Base-by-base conservation (phyloP, 73 alveolate species). In the Paramecium tetraurelia region DNA sequence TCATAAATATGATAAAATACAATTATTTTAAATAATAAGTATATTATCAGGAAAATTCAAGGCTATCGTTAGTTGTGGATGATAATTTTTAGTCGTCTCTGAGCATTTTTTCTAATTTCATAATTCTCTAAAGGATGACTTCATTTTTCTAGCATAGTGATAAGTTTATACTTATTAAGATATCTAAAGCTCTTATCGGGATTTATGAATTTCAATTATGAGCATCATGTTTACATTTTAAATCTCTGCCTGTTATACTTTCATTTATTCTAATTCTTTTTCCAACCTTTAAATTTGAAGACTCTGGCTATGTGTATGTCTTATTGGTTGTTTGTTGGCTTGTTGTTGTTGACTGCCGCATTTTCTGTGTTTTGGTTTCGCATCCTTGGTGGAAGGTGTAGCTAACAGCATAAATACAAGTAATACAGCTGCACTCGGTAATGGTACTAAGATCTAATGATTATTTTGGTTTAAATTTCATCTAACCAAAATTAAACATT, bases 61-160 rank as follows among this genome's bases (percentile, higher is more conserved):
- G 84, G 12, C 84, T 63, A 33, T 63, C 84, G 84, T 63, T 63
- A 14, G 84, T 63, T 8, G 84, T 63, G 84, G 69, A 53, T 53
- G 69, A 53, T 7, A 53, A 53, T 63, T 63, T 31, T 63, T 63
- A 33, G 46, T 63, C 84, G 1, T 63, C 84, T 63, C 84, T 63
- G 4, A 63, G 46, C 84, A 63, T 63, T 63, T 63, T 63, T 27
- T 63, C 84, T 27, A 63, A 33, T 63, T 63, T 63, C 41, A 11
- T 27, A 0, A 63, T 63, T 63, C 84, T 63, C 27, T 63, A 63
- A 27, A 63, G 84, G 5, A 63, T 63, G 50, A 63, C 84, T 63
- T 63, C 84, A 7, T 63, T 63, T 63, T 63, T 63, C 84, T 63
- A 31, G 41, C 0, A 27, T 31, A 27, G 24, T 12, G 21, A 59